Evolutionary conservation across 208 protist species (phyloP).

Genomic region (Leishmania major): DNA sequence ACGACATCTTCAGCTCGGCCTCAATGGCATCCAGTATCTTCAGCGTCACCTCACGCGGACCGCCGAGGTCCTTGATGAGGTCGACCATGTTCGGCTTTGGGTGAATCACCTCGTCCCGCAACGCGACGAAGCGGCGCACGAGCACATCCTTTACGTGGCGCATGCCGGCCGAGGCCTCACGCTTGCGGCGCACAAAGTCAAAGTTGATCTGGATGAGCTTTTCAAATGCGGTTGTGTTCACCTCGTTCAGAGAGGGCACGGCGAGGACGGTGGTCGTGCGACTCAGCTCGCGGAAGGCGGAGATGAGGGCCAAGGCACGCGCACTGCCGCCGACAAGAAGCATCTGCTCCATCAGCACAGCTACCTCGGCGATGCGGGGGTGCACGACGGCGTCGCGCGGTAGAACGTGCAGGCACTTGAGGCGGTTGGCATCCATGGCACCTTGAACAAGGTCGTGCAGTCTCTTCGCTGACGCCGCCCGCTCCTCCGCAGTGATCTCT

Average conservation of each 20-base stretch:
- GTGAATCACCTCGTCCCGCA: constrained; percentile 43
- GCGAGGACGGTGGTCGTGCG: constrained; percentile 56
- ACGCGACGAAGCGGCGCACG: constrained; percentile 52
- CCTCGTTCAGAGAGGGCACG: constrained; percentile 39
- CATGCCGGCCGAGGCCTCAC: constrained; percentile 72
- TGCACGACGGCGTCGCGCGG: constrained; percentile 47
- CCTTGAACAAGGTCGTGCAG: constrained; percentile 33
- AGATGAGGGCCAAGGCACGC: constrained; percentile 67
- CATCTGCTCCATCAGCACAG: constrained; percentile 78
- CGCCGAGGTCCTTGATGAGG: constrained; percentile 34
- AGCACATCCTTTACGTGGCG: constrained; percentile 71
- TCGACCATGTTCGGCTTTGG: constrained; percentile 21
- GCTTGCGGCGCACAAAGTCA: constrained; percentile 63
- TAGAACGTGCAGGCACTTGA: constrained; percentile 17
- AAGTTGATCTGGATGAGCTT: constrained; percentile 73
- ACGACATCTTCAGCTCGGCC: constrained; percentile 58
- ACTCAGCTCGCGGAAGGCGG: constrained; percentile 61
- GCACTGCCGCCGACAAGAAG: constrained; percentile 77
- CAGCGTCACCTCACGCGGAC: constrained; percentile 54
- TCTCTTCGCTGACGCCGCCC: constrained; percentile 14
- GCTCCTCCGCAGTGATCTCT: constrained; percentile 40
- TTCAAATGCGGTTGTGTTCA: constrained; percentile 58
- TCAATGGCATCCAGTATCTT: constrained; percentile 55
- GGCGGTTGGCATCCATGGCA: constrained; percentile 30
- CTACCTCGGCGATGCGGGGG: constrained; percentile 72